phyloP scores from a whole-genome alignment of 1,284 basidiomycete genomes.

The Pascua guehoae region DNA sequence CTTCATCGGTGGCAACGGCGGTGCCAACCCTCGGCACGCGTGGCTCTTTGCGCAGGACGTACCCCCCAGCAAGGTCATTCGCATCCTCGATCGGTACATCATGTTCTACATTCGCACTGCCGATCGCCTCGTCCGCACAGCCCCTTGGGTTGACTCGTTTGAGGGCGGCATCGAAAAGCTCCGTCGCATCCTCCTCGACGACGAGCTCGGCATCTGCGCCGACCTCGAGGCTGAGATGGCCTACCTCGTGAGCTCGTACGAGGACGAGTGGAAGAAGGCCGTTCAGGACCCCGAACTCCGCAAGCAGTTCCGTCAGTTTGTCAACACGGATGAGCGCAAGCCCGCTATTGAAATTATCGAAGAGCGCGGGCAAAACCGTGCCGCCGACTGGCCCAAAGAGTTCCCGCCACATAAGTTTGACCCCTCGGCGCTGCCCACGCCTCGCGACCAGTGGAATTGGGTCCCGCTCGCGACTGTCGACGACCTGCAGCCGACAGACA shows the following conservation, averaged over 20 bases:
- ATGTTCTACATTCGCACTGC: constrained; percentile 72
- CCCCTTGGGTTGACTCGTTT: constrained; percentile 69
- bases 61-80: constrained; percentile 61
- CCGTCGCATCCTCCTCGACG: constrained; percentile 65
- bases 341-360: constrained; percentile 58
- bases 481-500: constrained; percentile 57
- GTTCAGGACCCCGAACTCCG: constrained; percentile 58
- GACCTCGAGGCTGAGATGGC: constrained; percentile 71
- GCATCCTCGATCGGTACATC: constrained; percentile 66
- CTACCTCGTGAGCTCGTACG: constrained; percentile 62
- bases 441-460: constrained; percentile 62
- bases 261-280: constrained; percentile 68
- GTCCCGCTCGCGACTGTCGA: constrained; percentile 54
- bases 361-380: constrained; percentile 64
- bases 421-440: constrained; percentile 30
- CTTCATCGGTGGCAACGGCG: constrained; percentile 70
- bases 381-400: constrained; percentile 66
- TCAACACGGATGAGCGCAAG: constrained; percentile 57
- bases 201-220: constrained; percentile 69
- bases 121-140: constrained; percentile 65
- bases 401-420: constrained; percentile 35
- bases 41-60: constrained; percentile 58
- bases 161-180: constrained; percentile 68
- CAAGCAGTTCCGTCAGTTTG: constrained; percentile 64
- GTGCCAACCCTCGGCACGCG: constrained; percentile 62